phyloP scores from a whole-genome alignment of 1,284 basidiomycete species.

The Trametes hirsuta region DNA sequence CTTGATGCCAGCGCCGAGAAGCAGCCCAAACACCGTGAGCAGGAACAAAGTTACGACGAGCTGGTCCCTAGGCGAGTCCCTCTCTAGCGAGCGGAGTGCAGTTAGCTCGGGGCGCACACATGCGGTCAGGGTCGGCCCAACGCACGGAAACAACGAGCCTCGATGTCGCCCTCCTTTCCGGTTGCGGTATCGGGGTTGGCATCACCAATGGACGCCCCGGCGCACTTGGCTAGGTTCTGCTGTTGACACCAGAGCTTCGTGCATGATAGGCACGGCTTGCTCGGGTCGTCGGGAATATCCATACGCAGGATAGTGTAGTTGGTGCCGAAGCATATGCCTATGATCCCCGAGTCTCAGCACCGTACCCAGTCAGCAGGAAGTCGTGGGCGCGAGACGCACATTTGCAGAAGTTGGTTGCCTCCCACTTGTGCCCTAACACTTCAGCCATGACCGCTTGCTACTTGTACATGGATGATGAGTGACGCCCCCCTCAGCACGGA shows the following conservation, averaged over 20 bases:
- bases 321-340: slow-evolving; percentile 88
- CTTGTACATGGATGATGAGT: slow-evolving; percentile 13
- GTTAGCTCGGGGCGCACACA: slow-evolving; percentile 12
- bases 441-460: slow-evolving; percentile 49
- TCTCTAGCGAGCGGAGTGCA: slow-evolving; percentile 46
- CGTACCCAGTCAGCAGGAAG: background rate
- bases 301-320: slow-evolving; percentile 89
- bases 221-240: slow-evolving; percentile 87
- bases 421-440: slow-evolving; percentile 68
- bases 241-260: slow-evolving; percentile 96
- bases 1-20: slow-evolving; percentile 84
- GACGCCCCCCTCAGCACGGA: background rate
- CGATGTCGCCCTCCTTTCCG: slow-evolving; percentile 95
- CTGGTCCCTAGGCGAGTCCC: slow-evolving; percentile 90
- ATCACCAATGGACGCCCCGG: slow-evolving; percentile 83
- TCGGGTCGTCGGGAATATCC: slow-evolving; percentile 79
- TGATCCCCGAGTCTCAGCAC: background rate
- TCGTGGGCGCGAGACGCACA: slow-evolving; percentile 43
- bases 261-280: slow-evolving; percentile 89
- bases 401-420: slow-evolving; percentile 84
- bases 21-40: slow-evolving; percentile 80
- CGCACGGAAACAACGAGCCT: slow-evolving; percentile 94
- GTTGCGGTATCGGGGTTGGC: slow-evolving; percentile 91
- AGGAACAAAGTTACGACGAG: slow-evolving; percentile 90
- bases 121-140: slow-evolving; percentile 33